Percentiles rank a stretch among this genome's conserved stretches.
phyloP scores from a whole-genome alignment of 768 basidiomycete genomes.

The Rhodosporidiobolus odoratus region DNA sequence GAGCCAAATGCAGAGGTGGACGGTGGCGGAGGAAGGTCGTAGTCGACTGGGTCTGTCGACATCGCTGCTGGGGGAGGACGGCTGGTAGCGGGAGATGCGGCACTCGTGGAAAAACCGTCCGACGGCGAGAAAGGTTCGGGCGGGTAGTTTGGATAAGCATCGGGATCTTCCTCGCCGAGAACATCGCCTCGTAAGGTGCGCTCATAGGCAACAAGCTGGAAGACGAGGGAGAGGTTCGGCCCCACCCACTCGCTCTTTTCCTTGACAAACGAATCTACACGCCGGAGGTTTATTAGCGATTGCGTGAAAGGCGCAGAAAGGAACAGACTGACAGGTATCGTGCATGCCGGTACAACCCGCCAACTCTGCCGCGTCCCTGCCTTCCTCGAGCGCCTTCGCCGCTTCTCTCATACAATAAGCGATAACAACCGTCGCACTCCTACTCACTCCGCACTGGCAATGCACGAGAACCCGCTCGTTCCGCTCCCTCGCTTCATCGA shows the following conservation, averaged over 20 bases:
- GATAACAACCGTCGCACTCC: slow-evolving; percentile 82
- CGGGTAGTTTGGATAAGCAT: slow-evolving; percentile 21
- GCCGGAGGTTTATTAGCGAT: not conserved
- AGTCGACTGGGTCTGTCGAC: too few relatives aligned
- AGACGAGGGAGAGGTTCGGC: slow-evolving; percentile 92
- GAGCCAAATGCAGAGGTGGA: not conserved
- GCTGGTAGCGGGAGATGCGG: not conserved
- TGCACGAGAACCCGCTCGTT: slow-evolving; percentile 56
- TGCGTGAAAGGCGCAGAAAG: accelerated
- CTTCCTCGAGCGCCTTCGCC: slow-evolving; percentile 55
- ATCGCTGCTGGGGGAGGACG: too few relatives aligned
- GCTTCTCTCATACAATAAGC: slow-evolving; percentile 93
- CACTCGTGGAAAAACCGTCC: too few relatives aligned
- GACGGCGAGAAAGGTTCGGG: not conserved
- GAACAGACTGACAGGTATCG: slow-evolving; percentile 55
- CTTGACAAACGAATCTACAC: slow-evolving; percentile 67
- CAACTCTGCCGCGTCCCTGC: slow-evolving; percentile 27
- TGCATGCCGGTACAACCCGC: slow-evolving; percentile 62
- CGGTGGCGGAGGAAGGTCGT: not conserved
- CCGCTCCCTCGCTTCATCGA: slow-evolving; percentile 68
- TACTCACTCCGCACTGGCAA: slow-evolving; percentile 89
- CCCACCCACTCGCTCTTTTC: slow-evolving; percentile 80
- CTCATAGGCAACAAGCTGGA: slow-evolving; percentile 88
- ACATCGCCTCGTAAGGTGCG: slow-evolving; percentile 49
- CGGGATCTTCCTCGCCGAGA: slow-evolving; percentile 18